These are phyloP conservation scores for Babesia sp. DNA, from an alignment of 169 alveolate genomes.

Conservation along the genomic window DNA sequence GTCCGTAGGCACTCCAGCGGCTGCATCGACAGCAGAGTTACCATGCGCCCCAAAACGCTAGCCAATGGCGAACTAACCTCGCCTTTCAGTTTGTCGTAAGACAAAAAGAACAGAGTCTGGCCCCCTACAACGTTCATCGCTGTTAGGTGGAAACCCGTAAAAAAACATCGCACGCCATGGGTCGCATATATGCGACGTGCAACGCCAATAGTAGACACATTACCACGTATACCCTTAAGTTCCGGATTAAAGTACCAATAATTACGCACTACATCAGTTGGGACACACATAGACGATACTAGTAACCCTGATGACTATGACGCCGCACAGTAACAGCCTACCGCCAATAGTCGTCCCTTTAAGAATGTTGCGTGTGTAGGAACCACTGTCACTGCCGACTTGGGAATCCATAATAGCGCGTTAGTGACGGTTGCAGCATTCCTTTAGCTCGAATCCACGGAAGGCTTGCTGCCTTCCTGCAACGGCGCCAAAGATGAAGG, in stretches of 20 bases:
- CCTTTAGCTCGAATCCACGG: neutral
- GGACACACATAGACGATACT: conserved; percentile 35
- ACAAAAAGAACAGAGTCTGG: conserved; percentile 43
- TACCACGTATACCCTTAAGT: conserved; percentile 13
- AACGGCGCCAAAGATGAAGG: conserved; percentile 1
- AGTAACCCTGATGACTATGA: conserved; percentile 26
- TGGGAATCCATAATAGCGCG: conserved; percentile 22
- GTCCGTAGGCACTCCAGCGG: conserved; percentile 68
- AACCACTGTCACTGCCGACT: neutral
- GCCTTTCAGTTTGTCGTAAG: conserved; percentile 44
- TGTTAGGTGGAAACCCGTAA: conserved; percentile 53
- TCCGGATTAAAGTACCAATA: conserved; percentile 66
- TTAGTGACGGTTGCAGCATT: neutral
- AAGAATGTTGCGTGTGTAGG: conserved; percentile 33
- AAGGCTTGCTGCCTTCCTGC: conserved; percentile 4
- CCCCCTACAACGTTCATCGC: conserved; percentile 34
- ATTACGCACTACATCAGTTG: conserved; percentile 63
- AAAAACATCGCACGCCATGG: conserved; percentile 42
- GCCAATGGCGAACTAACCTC: conserved; percentile 40
- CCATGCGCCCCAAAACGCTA: conserved; percentile 50
- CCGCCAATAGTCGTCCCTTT: conserved; percentile 56
- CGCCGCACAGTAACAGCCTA: neutral
- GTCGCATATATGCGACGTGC: conserved; percentile 42
- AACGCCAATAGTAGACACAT: conserved; percentile 38
- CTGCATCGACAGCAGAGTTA: conserved; percentile 25